Evolutionary conservation across 2,329 filamentous ascomycete species (phyloP), one percentile per base, ranked within the genome.

Genomic region (Bipolaris cookei): DNA sequence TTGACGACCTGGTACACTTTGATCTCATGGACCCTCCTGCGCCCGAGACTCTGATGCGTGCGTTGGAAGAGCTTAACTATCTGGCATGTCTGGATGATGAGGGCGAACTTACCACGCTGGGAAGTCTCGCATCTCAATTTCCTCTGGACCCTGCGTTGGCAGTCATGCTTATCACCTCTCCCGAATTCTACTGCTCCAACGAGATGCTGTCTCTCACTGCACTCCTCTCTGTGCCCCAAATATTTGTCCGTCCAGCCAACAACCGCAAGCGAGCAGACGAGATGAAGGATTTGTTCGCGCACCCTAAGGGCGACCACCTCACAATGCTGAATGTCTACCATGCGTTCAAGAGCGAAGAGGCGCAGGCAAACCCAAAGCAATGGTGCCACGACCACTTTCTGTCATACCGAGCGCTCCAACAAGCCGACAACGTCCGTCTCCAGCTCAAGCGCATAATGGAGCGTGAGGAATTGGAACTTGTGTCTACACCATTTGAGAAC

Each of bases 331-430:
- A 99, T 75, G 94, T 94, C 43, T 99, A 98, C 78, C 96, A 99
- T 76, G 95, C 95, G 20, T 99, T 97, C 86, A 97, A 96, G 80
- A 83, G 87, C 39, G 77, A 87, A 72, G 82, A 85, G 66, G 83
- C 89, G 65, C 84, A 90, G 81, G 83, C 82, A 1, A 90, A 96
- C 72, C 83, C 85, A 14, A 95, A 92, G 80, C 87, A 91, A 75
- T 99, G 95, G 95, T 98, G 95, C 73, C 92, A 97, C 78, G 91
- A 98, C 73, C 94, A 98, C 79, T 99, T 96, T 80, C 84, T 99
- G 34, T 96, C 91, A 5, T 89, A 89, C 77, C 89, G 95, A 54
- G 90, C 95, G 59, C 84, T 99, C 14, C 89, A 91, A 57, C 96
- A 92, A 65, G 95, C 95, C 10, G 95, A 99, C 79, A 96, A 95